Conservation (phyloP, 75 land plant species). For the Adiantum capillusveneris region DNA sequence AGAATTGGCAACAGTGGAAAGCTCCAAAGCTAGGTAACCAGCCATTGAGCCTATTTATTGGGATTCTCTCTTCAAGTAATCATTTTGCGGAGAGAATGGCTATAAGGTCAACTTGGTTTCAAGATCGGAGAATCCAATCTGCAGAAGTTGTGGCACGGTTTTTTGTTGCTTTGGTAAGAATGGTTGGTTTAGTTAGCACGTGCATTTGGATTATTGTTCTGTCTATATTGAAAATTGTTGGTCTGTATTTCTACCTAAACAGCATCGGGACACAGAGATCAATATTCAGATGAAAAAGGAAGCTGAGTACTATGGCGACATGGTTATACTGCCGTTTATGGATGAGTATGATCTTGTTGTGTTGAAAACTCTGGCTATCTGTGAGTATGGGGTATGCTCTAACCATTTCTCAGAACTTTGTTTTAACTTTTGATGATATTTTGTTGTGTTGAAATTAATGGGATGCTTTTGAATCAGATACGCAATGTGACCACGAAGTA, state of each 20-base stretch:
- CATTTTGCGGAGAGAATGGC: slow-evolving; percentile 39
- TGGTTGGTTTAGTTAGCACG: too few species aligned
- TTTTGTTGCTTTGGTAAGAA: slow-evolving; percentile 35
- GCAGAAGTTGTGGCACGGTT: slow-evolving; percentile 32
- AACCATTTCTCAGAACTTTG: too few species aligned
- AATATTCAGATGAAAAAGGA: slow-evolving; percentile 36
- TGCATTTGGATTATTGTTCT: too few species aligned
- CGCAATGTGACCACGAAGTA: slow-evolving; percentile 26
- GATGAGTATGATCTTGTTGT: slow-evolving; percentile 37
- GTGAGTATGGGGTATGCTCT: slow-evolving; percentile 31
- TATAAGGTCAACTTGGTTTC: slow-evolving; percentile 33
- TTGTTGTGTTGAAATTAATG: too few species aligned
- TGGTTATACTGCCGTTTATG: slow-evolving; percentile 32
- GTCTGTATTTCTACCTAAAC: too few species aligned
- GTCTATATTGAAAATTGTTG: too few species aligned
- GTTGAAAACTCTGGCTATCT: slow-evolving; percentile 36
- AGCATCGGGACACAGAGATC: slow-evolving; percentile 28
- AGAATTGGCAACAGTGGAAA: slow-evolving; percentile 15
- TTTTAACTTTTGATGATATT: too few species aligned
- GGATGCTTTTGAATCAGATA: slow-evolving; percentile 16
- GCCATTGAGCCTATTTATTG: slow-evolving; percentile 24
- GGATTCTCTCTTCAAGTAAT: slow-evolving; percentile 26
- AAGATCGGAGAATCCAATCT: slow-evolving; percentile 18
- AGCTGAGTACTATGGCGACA: slow-evolving; percentile 38
- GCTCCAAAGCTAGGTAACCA: slow-evolving; percentile 18